phyloP scores from a whole-genome alignment of 2,329 filamentous ascomycete species.

The Hypomyces perniciosus region DNA sequence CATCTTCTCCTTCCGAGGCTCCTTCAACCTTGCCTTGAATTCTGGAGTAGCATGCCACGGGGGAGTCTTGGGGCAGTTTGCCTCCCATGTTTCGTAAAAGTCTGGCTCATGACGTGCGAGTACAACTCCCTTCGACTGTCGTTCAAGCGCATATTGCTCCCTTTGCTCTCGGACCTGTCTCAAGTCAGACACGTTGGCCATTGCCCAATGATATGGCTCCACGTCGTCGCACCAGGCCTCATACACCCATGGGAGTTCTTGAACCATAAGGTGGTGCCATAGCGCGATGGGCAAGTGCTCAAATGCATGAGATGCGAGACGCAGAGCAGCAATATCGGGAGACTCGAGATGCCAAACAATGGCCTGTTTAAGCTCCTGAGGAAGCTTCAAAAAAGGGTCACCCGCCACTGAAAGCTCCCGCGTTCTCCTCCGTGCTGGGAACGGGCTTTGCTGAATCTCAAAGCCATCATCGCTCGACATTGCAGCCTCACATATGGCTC shows the following conservation, averaged over 20 bases:
- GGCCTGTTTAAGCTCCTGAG: conserved; percentile 2
- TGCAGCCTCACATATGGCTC: conserved; percentile 3
- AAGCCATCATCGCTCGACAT: background rate
- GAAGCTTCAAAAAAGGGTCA: conserved; percentile 3
- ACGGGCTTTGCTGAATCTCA: conserved; percentile 3
- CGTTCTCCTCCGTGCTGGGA: background rate
- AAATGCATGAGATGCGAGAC: conserved; percentile 5
- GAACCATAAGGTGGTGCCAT: conserved; percentile 1
- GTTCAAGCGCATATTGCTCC: background rate
- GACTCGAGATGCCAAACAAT: conserved; percentile 9
- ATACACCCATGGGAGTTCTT: conserved; percentile 9
- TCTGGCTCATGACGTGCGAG: background rate
- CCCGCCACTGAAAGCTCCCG: background rate
- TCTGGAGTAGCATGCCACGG: conserved; percentile 4
- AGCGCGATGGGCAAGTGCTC: conserved; percentile 6
- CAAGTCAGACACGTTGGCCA: background rate
- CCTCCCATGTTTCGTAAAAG: conserved; percentile 1
- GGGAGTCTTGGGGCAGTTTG: conserved; percentile 4
- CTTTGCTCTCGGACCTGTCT: background rate
- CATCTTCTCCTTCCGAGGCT: conserved; percentile 2
- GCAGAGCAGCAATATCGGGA: conserved; percentile 4
- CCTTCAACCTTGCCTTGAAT: background rate
- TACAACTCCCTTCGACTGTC: background rate
- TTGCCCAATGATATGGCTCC: conserved; percentile 7
- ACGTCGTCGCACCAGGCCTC: conserved; percentile 8